Base-by-base conservation (phyloP, 2,329 filamentous ascomycete species). In the Ceratocystis papillata region DNA sequence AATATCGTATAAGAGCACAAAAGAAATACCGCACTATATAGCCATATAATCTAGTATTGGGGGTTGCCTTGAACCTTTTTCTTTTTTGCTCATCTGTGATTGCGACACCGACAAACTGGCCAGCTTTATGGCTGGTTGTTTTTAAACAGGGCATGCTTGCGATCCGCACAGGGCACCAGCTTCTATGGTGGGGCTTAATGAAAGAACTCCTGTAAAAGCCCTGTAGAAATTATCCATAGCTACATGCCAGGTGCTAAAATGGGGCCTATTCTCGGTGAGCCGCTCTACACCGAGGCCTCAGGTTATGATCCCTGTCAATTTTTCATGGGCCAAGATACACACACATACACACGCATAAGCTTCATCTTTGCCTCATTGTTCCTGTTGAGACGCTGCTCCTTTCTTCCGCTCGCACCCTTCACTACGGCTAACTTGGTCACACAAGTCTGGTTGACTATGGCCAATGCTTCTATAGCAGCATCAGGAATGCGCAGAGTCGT, bases 401-500 rank as follows among this genome's bases (percentile, higher is more conserved):
- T 25, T 2, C 25, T 15, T 28, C 10, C n/a, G n/a, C 55, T 59
- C 8, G 17, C 15, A 5, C 55, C 12, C 55, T n/a, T 20, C 8
- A 8, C 28, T 22, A 59, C 55, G 55, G 55, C 55, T 8, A 59
- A 12, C 17, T n/a, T 33, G 22, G 30, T 28, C 25, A 59, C 33
- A 30, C 28, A 30, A 17, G 20, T 59, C 8, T 37, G 55, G 20
- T 2, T 5, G 15, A 33, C 15, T n/a, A 59, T 59, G 28, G 17
- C 55, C 3, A 59, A 25, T n/a, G 55, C 55, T 20, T 37, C 45
- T 50, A 63, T 63, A 50, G 28, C 55, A 59, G 55, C 55, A 59
- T 30, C 28, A 20, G n/a, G 59, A 25, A 62, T 45, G 55, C 44
- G 28, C 62, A 85, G 89, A 71, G 89, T 94, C 71, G 90, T 93